Evolutionary conservation across 257 asterid species (phyloP).

Genomic region (Fraxinus pennsylvanica): DNA sequence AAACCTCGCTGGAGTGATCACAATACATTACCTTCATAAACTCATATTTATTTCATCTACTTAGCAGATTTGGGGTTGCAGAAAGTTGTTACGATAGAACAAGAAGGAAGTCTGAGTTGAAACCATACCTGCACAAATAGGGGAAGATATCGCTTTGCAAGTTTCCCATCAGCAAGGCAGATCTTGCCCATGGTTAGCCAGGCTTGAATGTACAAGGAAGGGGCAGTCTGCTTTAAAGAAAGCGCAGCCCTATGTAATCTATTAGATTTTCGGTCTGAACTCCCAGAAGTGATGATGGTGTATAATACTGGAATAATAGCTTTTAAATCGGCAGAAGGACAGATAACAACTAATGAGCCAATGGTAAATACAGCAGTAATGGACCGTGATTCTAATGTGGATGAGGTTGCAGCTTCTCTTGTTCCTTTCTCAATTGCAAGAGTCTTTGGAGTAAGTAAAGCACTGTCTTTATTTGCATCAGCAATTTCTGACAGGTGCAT

Average conservation of each 20-base stretch:
- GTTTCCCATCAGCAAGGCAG: conserved; percentile 88
- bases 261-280: conserved; percentile 50
- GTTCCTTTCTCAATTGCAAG: conserved; percentile 38
- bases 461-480: conserved; percentile 36
- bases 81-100: background rate
- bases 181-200: conserved; percentile 96
- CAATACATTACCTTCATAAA: background rate
- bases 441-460: conserved; percentile 56
- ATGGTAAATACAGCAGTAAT: conserved; percentile 72
- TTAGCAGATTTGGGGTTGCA: background rate
- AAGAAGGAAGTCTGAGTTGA: conserved; percentile 8
- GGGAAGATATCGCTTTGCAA: conserved; percentile 90
- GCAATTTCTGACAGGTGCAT: conserved; percentile 52
- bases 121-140: conserved; percentile 85
- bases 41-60: conserved; percentile 5
- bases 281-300: conserved; percentile 71
- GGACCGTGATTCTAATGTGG: conserved; percentile 49
- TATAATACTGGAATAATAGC: conserved; percentile 65
- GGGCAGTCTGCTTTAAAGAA: conserved; percentile 57
- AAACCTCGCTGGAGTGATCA: conserved; percentile 3
- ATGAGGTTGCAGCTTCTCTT: conserved; percentile 33
- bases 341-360: conserved; percentile 68
- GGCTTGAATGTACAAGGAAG: conserved; percentile 74
- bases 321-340: conserved; percentile 69
- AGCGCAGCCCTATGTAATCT: conserved; percentile 43